Evolutionary conservation across 2,329 filamentous ascomycete species (phyloP).

Genomic region (Stemphylium lycopersici): DNA sequence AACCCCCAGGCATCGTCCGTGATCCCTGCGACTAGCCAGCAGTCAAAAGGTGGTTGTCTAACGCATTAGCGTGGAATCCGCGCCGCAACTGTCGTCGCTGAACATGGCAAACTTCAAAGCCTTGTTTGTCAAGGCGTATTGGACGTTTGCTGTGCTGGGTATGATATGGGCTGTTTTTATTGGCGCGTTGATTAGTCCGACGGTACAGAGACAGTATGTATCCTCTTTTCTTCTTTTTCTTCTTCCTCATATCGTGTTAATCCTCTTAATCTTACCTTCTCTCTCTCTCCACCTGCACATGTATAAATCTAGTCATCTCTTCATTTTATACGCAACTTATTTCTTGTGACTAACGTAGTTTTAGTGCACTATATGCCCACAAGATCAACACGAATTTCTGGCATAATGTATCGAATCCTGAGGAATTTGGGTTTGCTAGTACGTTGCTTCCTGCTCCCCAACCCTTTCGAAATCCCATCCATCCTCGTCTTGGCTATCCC

Average conservation of each 20-base stretch:
- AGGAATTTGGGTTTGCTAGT: constrained; percentile 88
- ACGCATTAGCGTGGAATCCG: neutral
- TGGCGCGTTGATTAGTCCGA: constrained; percentile 68
- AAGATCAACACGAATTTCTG: constrained; percentile 75
- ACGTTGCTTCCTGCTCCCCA: constrained; percentile 15
- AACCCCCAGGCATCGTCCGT: too few species aligned
- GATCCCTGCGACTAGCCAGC: neutral
- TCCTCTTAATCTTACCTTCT: neutral
- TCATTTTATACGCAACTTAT: too few species aligned
- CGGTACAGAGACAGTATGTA: constrained; percentile 79
- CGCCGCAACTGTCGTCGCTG: neutral
- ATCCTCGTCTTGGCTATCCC: neutral
- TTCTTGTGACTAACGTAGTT: too few species aligned
- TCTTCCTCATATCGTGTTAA: neutral
- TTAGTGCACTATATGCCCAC: constrained; percentile 82
- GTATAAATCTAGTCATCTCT: neutral
- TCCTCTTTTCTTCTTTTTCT: neutral
- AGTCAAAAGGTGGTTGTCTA: neutral
- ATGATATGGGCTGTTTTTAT: constrained; percentile 71
- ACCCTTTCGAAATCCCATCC: neutral
- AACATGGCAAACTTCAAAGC: constrained; percentile 37
- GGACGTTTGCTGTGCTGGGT: constrained; percentile 57
- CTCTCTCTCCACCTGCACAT: neutral
- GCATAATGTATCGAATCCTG: constrained; percentile 75
- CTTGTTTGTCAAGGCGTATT: constrained; percentile 46